These are phyloP conservation scores for Chlamydomonas eustigma DNA, from an alignment of 139 green algal genomes.

Conservation along the genomic window DNA sequence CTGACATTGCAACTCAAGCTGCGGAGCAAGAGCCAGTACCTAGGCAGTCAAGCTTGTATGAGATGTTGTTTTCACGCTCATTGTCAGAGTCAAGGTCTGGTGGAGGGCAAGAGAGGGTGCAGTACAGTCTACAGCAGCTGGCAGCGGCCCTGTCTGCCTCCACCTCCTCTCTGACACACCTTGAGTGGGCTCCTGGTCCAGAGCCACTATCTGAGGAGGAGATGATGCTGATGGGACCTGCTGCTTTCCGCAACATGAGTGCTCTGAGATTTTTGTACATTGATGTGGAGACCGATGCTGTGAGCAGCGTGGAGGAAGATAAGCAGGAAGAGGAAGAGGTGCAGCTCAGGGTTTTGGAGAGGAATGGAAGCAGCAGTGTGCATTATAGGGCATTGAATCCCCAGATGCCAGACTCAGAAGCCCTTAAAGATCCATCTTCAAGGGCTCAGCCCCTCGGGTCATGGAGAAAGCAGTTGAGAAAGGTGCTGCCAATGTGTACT, in stretches of 20 bases:
- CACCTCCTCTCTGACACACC: not conserved
- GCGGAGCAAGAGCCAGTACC: not conserved
- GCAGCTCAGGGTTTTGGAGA: not conserved
- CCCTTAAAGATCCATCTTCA: no score
- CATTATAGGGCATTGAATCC: no score
- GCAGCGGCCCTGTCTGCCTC: not conserved
- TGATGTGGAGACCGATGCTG: not conserved
- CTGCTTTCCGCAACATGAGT: not conserved
- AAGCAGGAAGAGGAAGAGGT: not conserved
- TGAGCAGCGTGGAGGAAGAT: not conserved
- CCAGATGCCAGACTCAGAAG: no score
- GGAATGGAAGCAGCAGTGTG: not conserved
- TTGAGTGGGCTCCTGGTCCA: not conserved
- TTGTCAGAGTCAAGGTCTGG: no score
- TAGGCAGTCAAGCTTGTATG: not conserved
- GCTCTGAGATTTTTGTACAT: not conserved
- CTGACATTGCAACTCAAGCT: not conserved
- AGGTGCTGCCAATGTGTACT: not conserved
- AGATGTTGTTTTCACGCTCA: not conserved
- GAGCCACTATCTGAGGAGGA: not conserved
- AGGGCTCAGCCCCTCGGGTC: not conserved
- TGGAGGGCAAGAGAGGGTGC: no score
- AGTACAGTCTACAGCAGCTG: not conserved
- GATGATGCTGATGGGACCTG: not conserved
- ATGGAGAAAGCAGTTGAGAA: not conserved